Percentiles rank a stretch among this genome's conserved stretches.
Conservation (phyloP, 2,329 filamentous ascomycete genomes). For the Botrytis sinoallii region DNA sequence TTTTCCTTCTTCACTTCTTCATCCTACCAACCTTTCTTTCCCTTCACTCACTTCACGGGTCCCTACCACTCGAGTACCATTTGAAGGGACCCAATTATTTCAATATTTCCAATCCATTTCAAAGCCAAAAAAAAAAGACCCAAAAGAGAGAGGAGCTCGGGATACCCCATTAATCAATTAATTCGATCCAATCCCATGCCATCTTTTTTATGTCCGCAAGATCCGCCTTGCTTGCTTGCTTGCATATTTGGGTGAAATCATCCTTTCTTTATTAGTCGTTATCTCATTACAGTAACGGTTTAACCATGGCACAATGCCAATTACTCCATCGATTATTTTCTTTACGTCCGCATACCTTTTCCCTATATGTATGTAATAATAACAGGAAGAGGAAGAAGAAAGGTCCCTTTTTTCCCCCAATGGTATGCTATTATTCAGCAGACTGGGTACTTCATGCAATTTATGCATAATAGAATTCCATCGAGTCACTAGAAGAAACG, state of each 20-base stretch:
- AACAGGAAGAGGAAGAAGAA: background rate
- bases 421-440: slow-evolving; percentile 1
- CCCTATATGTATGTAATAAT: background rate
- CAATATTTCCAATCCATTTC: background rate
- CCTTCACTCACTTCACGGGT: background rate
- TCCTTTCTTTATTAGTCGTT: background rate
- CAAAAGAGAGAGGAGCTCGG: background rate
- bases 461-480: background rate
- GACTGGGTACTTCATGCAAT: background rate
- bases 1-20: background rate
- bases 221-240: background rate
- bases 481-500: background rate
- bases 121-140: background rate
- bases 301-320: background rate
- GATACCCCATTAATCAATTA: slow-evolving; percentile 4
- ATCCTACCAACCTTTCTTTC: no score
- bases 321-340: background rate
- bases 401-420: background rate
- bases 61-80: background rate
- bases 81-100: background rate
- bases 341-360: background rate
- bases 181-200: background rate
- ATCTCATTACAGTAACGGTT: background rate
- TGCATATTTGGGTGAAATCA: background rate
- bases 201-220: background rate